phyloP scores from a whole-genome alignment of 257 asterid species.

The Agastache rugosa region DNA sequence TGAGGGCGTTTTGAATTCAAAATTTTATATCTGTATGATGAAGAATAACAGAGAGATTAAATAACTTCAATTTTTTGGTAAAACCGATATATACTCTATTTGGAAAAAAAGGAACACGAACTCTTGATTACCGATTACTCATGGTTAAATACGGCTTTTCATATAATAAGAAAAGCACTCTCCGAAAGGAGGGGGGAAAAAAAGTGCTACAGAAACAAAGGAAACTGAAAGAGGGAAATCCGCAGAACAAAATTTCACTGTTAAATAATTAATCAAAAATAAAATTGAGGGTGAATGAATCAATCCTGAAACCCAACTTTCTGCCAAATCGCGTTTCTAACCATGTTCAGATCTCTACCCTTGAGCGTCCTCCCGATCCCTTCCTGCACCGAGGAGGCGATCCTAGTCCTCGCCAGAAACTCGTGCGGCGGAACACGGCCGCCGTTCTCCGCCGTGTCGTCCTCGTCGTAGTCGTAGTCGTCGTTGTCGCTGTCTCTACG shows the following conservation, averaged over 20 bases:
- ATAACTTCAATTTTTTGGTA: not conserved
- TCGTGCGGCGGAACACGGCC: conserved; percentile 80
- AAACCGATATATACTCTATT: no score
- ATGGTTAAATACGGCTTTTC: conserved; percentile 25
- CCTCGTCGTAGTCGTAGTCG: conserved; percentile 44
- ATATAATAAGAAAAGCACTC: conserved; percentile 34
- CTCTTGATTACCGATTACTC: conserved; percentile 16
- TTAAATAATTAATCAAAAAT: conserved; percentile 11
- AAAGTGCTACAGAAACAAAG: not conserved
- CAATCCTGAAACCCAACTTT: conserved; percentile 82
- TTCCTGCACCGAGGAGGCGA: conserved; percentile 84
- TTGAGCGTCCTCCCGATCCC: conserved; percentile 85
- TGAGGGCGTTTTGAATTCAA: not conserved
- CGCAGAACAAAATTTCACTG: not conserved
- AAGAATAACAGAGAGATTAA: not conserved
- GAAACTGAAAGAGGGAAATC: not conserved
- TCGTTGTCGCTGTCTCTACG: conserved; percentile 53
- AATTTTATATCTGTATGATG: not conserved
- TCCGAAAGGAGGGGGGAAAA: not conserved
- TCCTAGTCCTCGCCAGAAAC: conserved; percentile 60
- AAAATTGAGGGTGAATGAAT: not conserved
- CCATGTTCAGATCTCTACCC: conserved; percentile 90
- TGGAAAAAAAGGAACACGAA: no score
- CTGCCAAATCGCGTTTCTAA: conserved; percentile 89
- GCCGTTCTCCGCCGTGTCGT: conserved; percentile 41